A percentile compares a stretch with the other conserved stretches of the same genome.
These are phyloP conservation scores for Pleoardoris graminearum DNA, from an alignment of 2,329 filamentous ascomycete genomes.

Conservation along the genomic window DNA sequence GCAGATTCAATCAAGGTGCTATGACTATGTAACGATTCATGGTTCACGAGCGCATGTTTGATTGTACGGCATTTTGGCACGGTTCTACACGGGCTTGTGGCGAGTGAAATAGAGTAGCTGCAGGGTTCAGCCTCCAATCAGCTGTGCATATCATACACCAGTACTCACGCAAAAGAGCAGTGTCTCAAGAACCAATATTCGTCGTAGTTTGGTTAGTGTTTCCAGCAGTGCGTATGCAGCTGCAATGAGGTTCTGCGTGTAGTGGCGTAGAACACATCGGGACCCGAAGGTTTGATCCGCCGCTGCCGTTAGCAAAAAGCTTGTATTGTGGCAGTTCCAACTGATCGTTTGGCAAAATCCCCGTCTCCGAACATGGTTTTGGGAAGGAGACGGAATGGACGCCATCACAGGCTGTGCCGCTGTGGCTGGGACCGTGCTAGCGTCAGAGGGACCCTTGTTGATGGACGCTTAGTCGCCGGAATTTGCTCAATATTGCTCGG, in stretches of 20 bases:
- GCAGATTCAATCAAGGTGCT: constrained; percentile 61
- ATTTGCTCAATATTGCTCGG: constrained; percentile 8
- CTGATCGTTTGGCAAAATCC: background rate
- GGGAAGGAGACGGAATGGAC: background rate
- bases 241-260: background rate
- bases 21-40: constrained; percentile 31
- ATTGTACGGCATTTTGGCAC: constrained; percentile 15
- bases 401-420: too few relatives aligned
- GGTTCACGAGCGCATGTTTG: constrained; percentile 13
- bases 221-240: background rate
- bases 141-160: background rate
- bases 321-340: constrained; percentile 13
- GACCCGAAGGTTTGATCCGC: constrained; percentile 14
- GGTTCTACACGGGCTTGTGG: constrained; percentile 8
- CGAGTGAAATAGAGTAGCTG: constrained; percentile 21
- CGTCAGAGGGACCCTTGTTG: constrained; percentile 3
- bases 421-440: background rate
- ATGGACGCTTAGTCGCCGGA: constrained; percentile 4
- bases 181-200: too few relatives aligned
- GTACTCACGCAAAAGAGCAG: background rate
- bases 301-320: constrained; percentile 26
- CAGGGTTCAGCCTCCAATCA: constrained; percentile 16
- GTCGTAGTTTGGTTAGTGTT: too few relatives aligned
- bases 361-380: background rate
- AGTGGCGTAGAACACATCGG: background rate